Conservation (phyloP, 192 early-diverging fungal genomes). For the Lobosporangium transversale region DNA sequence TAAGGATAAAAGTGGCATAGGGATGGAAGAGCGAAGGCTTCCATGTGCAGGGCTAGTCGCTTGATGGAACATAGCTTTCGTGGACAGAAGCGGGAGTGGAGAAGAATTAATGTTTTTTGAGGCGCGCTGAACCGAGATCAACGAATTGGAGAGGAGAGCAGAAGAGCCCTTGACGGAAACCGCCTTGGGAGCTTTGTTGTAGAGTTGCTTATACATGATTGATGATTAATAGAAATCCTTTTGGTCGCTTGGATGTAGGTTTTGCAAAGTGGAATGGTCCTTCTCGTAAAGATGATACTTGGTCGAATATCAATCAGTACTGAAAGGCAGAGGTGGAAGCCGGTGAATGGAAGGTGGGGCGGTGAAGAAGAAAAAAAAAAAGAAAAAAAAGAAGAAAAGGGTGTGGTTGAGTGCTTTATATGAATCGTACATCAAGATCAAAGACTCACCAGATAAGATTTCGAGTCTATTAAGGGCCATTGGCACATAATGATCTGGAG, state of each 20-base stretch:
- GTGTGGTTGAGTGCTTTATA: background rate
- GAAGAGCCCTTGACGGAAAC: slow-evolving; percentile 29
- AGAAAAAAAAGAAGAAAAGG: background rate
- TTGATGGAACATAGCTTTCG: slow-evolving; percentile 42
- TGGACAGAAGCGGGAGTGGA: slow-evolving; percentile 22
- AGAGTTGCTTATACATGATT: slow-evolving; percentile 50
- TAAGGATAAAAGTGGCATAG: slow-evolving; percentile 9
- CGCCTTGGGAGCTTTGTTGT: slow-evolving; percentile 40
- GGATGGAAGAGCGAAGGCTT: slow-evolving; percentile 19
- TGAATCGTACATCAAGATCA: too few relatives aligned
- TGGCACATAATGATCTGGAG: too few relatives aligned
- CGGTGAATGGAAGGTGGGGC: slow-evolving; percentile 7
- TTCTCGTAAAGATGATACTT: slow-evolving; percentile 53
- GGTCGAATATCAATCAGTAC: slow-evolving; percentile 55
- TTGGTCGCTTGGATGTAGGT: slow-evolving; percentile 8
- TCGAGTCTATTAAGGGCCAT: too few relatives aligned
- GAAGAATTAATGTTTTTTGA: slow-evolving; percentile 3
- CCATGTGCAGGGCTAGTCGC: background rate
- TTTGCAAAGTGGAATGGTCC: background rate
- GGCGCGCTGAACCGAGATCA: slow-evolving; percentile 25
- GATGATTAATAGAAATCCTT: background rate
- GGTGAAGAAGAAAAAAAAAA: slow-evolving; percentile 27
- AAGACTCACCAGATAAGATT: too few relatives aligned
- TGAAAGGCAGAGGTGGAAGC: slow-evolving; percentile 1
- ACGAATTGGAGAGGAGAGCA: slow-evolving; percentile 33